Evolutionary conservation across 257 asterid genomes (phyloP), one percentile per base, ranked within the genome.

Genomic region (Nemophila menziesii): DNA sequence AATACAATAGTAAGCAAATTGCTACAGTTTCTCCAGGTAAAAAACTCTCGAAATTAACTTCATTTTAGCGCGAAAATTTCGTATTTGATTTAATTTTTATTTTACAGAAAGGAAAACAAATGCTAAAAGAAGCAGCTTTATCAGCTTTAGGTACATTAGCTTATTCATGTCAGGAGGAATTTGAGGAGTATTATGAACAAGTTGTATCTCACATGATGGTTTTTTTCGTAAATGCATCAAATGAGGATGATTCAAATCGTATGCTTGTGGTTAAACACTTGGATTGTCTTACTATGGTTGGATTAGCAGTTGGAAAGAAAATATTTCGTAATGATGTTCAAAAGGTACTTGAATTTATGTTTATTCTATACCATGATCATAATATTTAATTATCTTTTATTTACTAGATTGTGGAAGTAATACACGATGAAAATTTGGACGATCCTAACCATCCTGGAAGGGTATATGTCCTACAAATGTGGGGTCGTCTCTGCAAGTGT

Each of bases 401-500:
- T n/a, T n/a, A n/a, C n/a, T n/a, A n/a, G n/a, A n/a, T n/a, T n/a
- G n/a, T n/a, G n/a, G n/a, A n/a, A n/a, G n/a, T n/a, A n/a, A 27
- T 52, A 23, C 24, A 38, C 23, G 16, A 33, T 10, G 19, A 7
- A 48, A 8, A n/a, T 49, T 49, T 33, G 27, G 8, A 3, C 23
- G 16, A 11, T 11, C 40, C 14, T 26, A n/a, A 11, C 27, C 15
- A 22, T 14, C 6, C 5, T 26, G 33, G 33, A 26, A 5, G 33
- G 10, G 5, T 26, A 10, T 26, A 10, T 10, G 33, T 26, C 7
- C 27, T 15, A 10, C 49, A 52, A 41, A 29, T 14, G 13, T 26
- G 57, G 42, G 42, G 49, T 37, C 18, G 49, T 16, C 27, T 38
- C 43, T 52, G 58, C 48, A 23, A 19, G 26, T 40, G 49, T 39